These are phyloP conservation scores for Cyclanthera cordifolia DNA, from an alignment of 306 rosid species.

Conservation along the genomic window DNA sequence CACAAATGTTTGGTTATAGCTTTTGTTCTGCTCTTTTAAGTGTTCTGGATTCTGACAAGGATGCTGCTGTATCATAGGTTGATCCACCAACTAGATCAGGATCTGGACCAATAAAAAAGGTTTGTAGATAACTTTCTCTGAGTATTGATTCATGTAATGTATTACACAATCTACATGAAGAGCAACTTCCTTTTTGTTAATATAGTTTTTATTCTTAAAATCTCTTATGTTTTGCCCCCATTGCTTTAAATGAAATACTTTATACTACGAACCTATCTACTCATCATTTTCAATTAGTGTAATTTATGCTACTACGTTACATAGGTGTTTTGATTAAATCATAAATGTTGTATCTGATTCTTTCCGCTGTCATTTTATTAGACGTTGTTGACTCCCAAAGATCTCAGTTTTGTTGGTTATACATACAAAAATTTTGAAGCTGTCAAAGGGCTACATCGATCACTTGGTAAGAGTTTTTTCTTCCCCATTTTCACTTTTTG, in stretches of 20 bases:
- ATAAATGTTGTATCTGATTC: constrained; percentile 7
- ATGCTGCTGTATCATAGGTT: constrained; percentile 37
- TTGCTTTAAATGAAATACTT: background rate
- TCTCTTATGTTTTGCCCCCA: background rate
- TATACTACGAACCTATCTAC: too few relatives aligned
- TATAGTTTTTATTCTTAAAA: too few relatives aligned
- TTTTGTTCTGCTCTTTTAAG: background rate
- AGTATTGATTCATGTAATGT: background rate
- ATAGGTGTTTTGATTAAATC: background rate
- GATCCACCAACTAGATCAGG: constrained; percentile 58
- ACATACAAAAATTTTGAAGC: constrained; percentile 93
- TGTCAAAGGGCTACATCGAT: constrained; percentile 47
- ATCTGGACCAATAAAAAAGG: constrained; percentile 79
- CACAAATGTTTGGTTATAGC: background rate
- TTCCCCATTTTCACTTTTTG: constrained; percentile 6
- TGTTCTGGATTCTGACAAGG: constrained; percentile 14
- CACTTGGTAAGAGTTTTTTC: constrained; percentile 37
- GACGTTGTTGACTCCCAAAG: constrained; percentile 69
- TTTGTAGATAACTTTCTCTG: constrained; percentile 4
- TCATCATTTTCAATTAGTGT: background rate
- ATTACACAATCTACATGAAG: background rate
- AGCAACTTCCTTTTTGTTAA: background rate
- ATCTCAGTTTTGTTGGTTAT: constrained; percentile 94
- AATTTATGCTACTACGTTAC: background rate
- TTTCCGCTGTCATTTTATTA: constrained; percentile 19